Percentiles rank a stretch among this genome's conserved stretches.
These are phyloP conservation scores for Beauveria bassiana DNA, from an alignment of 2,329 filamentous ascomycete genomes.

Conservation along the genomic window DNA sequence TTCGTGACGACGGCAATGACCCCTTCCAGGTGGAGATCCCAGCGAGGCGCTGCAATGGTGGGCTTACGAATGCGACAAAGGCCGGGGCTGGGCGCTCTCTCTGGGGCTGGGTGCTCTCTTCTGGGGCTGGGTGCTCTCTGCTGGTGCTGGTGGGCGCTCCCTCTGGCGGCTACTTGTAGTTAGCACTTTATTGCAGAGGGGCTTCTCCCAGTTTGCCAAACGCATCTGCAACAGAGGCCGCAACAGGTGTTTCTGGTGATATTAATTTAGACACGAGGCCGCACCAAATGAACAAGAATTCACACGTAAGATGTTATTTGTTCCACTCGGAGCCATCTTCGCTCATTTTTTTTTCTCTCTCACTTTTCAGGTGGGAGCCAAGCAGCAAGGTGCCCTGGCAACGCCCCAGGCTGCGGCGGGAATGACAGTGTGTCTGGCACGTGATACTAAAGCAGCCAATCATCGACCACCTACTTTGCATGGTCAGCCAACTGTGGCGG, in stretches of 20 bases:
- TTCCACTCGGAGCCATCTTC: background rate
- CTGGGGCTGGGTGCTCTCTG: background rate
- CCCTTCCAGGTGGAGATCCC: slow-evolving; percentile 3
- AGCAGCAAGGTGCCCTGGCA: background rate
- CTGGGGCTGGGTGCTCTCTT: background rate
- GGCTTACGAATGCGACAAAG: background rate
- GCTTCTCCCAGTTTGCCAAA: background rate
- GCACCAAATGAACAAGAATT: too few species aligned
- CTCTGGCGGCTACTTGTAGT: too few species aligned
- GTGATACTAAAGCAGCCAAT: background rate
- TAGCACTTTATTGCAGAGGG: background rate
- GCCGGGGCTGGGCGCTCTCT: background rate
- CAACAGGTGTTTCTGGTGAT: background rate
- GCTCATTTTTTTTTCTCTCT: background rate
- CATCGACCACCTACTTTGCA: background rate
- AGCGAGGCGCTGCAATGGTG: slow-evolving; percentile 3
- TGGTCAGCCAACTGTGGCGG: background rate
- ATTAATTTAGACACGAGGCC: background rate
- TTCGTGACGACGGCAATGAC: background rate
- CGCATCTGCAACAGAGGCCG: slow-evolving; percentile 2
- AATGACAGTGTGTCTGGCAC: background rate
- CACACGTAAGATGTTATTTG: fast-evolving
- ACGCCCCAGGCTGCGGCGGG: background rate
- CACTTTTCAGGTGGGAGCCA: background rate
- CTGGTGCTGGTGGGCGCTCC: too few species aligned